phyloP scores from a whole-genome alignment of 352 stramenopile genomes.

The Pythium diclinum region DNA sequence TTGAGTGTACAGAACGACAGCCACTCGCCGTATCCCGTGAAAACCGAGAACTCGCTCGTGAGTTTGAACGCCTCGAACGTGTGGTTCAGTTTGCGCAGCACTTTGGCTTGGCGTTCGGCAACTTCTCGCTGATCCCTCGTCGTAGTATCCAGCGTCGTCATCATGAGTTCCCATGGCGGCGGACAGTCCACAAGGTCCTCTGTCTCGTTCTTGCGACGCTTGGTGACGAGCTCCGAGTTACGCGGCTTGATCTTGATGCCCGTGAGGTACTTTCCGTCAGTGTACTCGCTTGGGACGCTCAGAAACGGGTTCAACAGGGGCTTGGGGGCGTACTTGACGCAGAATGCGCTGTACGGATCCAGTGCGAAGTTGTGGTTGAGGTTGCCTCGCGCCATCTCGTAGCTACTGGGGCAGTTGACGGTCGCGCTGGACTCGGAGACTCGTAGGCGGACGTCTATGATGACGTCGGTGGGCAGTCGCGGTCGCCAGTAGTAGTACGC shows the following conservation, averaged over 20 bases:
- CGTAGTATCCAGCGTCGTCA: not conserved
- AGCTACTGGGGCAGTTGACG: not conserved
- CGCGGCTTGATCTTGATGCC: slow-evolving; percentile 9
- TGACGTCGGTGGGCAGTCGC: slow-evolving; percentile 4
- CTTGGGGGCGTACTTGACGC: slow-evolving; percentile 3
- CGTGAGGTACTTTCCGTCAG: not conserved
- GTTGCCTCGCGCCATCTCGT: slow-evolving; percentile 8
- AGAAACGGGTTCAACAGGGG: slow-evolving; percentile 8
- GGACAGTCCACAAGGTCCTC: not conserved
- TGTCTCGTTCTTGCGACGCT: not conserved
- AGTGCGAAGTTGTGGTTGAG: slow-evolving; percentile 11
- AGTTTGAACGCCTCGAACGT: slow-evolving; percentile 5
- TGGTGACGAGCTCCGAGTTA: not conserved
- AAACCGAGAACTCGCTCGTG: slow-evolving; percentile 1
- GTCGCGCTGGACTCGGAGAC: not conserved
- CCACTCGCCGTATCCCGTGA: slow-evolving; percentile 6
- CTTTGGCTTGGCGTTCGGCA: not conserved
- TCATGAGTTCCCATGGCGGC: not conserved
- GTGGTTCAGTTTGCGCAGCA: not conserved
- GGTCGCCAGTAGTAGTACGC: slow-evolving; percentile 20
- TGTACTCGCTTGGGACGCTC: not conserved
- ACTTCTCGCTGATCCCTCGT: not conserved
- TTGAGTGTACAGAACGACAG: slow-evolving; percentile 10
- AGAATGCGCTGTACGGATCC: slow-evolving; percentile 9
- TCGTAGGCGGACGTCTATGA: slow-evolving; percentile 10